Conservation (phyloP, 148 eudicot genomes). For the Nepenthes gracilis region DNA sequence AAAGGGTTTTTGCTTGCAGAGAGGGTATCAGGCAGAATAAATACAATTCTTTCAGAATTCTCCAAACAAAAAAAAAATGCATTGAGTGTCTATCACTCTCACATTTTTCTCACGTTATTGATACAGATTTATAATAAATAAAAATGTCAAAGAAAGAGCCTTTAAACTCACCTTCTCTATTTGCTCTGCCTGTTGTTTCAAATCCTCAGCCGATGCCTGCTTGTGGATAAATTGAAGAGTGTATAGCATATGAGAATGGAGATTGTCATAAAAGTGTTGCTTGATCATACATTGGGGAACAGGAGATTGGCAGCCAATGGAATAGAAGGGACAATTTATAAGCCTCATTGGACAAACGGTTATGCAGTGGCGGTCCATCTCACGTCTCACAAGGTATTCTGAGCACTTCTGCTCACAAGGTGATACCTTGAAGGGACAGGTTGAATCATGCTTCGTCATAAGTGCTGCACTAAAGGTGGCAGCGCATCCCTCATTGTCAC, state of each 20-base stretch:
- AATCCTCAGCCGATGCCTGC: constrained; percentile 40
- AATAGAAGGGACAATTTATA: constrained; percentile 70
- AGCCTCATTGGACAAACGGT: constrained; percentile 93
- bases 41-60: no score
- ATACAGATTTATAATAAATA: no score
- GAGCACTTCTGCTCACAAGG: constrained; percentile 90
- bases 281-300: constrained; percentile 47
- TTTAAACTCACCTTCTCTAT: constrained; percentile 41
- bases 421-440: constrained; percentile 80
- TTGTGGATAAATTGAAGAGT: constrained; percentile 53
- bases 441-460: constrained; percentile 49
- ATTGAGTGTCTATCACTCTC: no score
- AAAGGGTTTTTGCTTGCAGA: no score
- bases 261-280: constrained; percentile 50
- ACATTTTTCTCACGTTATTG: no score
- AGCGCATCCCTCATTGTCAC: constrained; percentile 75
- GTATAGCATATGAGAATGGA: constrained; percentile 48
- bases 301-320: constrained; percentile 61
- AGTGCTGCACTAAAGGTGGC: constrained; percentile 62
- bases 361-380: constrained; percentile 94
- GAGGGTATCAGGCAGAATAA: no score
- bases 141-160: no score
- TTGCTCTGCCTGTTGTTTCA: constrained; percentile 41
- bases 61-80: no score
- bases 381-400: constrained; percentile 58